Evolutionary conservation across 2,329 filamentous ascomycete genomes (phyloP).

Genomic region (Talaromyces verruculosus): DNA sequence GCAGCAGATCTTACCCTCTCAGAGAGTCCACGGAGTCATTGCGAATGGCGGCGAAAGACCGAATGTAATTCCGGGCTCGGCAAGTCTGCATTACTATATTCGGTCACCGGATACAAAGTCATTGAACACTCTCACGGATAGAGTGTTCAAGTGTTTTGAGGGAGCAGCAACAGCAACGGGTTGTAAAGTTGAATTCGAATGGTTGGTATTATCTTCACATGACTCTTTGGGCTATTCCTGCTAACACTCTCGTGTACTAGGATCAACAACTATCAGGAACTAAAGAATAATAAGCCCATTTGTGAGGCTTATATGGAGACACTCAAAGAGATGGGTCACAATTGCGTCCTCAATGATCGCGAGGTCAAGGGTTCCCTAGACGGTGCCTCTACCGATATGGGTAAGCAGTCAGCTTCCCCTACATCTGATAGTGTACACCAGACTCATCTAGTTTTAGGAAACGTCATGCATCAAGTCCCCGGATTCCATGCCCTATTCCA

Average conservation of each 20-base stretch:
- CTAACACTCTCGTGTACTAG: slow-evolving; percentile 21
- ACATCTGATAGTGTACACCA: not conserved
- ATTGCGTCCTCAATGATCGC: slow-evolving; percentile 22
- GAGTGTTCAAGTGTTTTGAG: slow-evolving; percentile 38
- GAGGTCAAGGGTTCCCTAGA: slow-evolving; percentile 44
- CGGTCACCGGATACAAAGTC: slow-evolving; percentile 47
- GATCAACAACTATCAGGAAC: slow-evolving; percentile 32
- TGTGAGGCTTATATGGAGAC: slow-evolving; percentile 33
- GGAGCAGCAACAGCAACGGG: slow-evolving; percentile 39
- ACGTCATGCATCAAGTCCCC: slow-evolving; percentile 46
- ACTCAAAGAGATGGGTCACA: slow-evolving; percentile 33
- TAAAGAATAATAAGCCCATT: slow-evolving; percentile 33
- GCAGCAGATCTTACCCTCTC: slow-evolving; percentile 56
- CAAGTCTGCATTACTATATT: slow-evolving; percentile 50
- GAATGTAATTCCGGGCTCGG: slow-evolving; percentile 58
- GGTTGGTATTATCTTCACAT: slow-evolving; percentile 28
- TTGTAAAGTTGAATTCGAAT: slow-evolving; percentile 34
- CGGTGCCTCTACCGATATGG: slow-evolving; percentile 23
- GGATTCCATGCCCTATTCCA: slow-evolving; percentile 49
- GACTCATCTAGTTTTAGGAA: slow-evolving; percentile 30
- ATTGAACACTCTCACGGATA: slow-evolving; percentile 34
- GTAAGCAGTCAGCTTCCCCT: slow-evolving; percentile 17
- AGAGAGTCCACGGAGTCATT: slow-evolving; percentile 57
- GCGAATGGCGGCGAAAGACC: slow-evolving; percentile 54
- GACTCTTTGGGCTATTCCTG: not conserved